Evolutionary conservation across 2,329 filamentous ascomycete genomes (phyloP), one percentile per base, ranked within the genome.

Genomic region (Aspergillus sp.): DNA sequence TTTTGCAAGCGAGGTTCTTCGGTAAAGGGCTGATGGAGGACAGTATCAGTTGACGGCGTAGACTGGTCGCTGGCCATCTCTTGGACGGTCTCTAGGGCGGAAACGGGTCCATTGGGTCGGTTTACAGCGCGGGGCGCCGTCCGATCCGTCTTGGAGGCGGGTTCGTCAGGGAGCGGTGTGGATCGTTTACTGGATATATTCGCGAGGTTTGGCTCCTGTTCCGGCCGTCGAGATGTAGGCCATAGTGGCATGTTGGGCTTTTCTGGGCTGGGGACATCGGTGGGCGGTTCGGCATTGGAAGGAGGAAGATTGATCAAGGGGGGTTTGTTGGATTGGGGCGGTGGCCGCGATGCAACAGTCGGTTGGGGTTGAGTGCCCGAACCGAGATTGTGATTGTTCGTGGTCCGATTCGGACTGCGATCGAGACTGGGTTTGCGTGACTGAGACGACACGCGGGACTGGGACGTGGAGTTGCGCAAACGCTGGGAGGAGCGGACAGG

Each of bases 51-150:
- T 13, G 75, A 77, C 13, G 89, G 88, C 1, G 88, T 89, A 46
- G 84, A 85, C 41, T 87, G 85, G 54, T 90, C 82, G 73, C 90
- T 94, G 49, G 88, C 86, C 63, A 67, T 68, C 77, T 96, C 93
- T 68, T 96, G 88, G 14, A 97, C 93, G 0, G 94, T 96, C 73
- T 95, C 93, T 52, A 96, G 76, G 45, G 83, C 83, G 45, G 86
- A 80, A 33, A 76, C 81, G 47, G 79, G 81, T 52, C 79, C 81
- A 65, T 79, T 84, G 48, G 80, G 77, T 59, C 85, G 80, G 32
- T 78, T 80, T 16, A 65, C 84, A 83, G 66, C 80, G 76, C 73
- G 82, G 43, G 60, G 56, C 22, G 58, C 60, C 52, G 60, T 66
- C 52, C 64, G 75, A 49, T 76, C 74, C 45, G 73, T 42, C 41